Evolutionary conservation across 179 eudicot genomes (phyloP).

Genomic region (Silene coronaria): DNA sequence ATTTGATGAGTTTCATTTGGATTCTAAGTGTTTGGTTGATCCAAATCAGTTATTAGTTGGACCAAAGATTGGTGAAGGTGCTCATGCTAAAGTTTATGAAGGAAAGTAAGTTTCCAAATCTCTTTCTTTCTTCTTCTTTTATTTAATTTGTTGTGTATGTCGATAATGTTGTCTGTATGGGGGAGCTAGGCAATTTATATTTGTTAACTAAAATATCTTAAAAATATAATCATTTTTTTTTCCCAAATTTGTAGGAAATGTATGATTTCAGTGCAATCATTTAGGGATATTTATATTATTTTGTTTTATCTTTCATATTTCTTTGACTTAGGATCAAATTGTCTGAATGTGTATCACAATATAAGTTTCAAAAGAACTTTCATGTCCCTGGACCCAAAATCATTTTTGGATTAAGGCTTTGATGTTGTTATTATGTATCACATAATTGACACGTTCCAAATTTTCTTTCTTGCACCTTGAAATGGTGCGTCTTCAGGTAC

Average conservation of each 20-base stretch:
- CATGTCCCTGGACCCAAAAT: too few relatives aligned
- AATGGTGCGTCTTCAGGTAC: slow-evolving; percentile 41
- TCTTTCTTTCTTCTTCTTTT: not conserved
- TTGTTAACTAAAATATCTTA: not conserved
- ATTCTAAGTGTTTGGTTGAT: slow-evolving; percentile 87
- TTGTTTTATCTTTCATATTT: not conserved
- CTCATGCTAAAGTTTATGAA: slow-evolving; percentile 94
- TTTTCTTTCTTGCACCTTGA: not conserved
- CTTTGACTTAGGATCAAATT: not conserved
- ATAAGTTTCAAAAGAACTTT: too few relatives aligned
- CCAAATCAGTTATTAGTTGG: slow-evolving; percentile 91
- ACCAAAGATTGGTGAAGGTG: slow-evolving; percentile 97
- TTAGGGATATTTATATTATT: slow-evolving; percentile 1
- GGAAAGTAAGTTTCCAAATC: slow-evolving; percentile 70
- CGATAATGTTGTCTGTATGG: slow-evolving; percentile 5
- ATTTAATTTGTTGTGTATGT: slow-evolving; percentile 10
- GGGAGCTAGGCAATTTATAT: not conserved
- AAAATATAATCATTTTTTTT: not conserved
- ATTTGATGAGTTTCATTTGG: slow-evolving; percentile 60
- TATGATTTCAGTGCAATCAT: slow-evolving; percentile 10
- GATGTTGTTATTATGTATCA: too few relatives aligned
- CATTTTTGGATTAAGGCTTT: too few relatives aligned
- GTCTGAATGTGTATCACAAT: not conserved
- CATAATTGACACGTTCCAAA: too few relatives aligned
- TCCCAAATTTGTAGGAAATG: slow-evolving; percentile 7